phyloP scores from a whole-genome alignment of 1,284 basidiomycete species.

The Pulchroboletus neoregius region DNA sequence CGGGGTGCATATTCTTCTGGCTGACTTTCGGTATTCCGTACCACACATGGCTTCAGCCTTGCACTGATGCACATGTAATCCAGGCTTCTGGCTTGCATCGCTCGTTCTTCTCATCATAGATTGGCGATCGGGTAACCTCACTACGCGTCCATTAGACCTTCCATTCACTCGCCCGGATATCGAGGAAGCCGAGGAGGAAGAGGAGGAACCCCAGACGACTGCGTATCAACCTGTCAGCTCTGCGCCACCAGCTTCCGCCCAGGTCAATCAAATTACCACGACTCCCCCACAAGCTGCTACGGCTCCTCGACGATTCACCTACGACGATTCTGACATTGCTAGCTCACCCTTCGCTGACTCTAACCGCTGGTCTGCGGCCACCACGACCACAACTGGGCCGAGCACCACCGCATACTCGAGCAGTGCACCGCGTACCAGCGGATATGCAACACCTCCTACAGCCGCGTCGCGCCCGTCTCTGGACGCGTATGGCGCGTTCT shows the following conservation, averaged over 20 bases:
- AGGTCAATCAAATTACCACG: slow-evolving; percentile 26
- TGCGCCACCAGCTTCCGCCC: slow-evolving; percentile 17
- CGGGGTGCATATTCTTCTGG: slow-evolving; percentile 85
- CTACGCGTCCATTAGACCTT: slow-evolving; percentile 54
- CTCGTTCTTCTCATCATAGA: slow-evolving; percentile 59
- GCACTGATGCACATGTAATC: slow-evolving; percentile 9
- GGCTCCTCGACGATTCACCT: slow-evolving; percentile 28
- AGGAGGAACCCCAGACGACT: slow-evolving; percentile 44
- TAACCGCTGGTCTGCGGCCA: slow-evolving; percentile 44
- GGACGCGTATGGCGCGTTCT: slow-evolving; percentile 85
- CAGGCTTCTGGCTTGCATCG: slow-evolving; percentile 66
- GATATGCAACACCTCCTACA: slow-evolving; percentile 29
- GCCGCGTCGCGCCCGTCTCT: slow-evolving; percentile 59
- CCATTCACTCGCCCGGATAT: slow-evolving; percentile 58
- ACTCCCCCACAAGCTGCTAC: slow-evolving; percentile 35
- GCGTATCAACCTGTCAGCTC: slow-evolving; percentile 38
- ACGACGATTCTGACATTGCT: slow-evolving; percentile 38
- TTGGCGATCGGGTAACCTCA: slow-evolving; percentile 67
- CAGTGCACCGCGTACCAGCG: slow-evolving; percentile 24
- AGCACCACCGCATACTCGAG: slow-evolving; percentile 36
- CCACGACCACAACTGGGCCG: slow-evolving; percentile 32
- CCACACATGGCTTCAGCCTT: slow-evolving; percentile 4
- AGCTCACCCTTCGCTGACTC: slow-evolving; percentile 53
- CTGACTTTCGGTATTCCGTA: slow-evolving; percentile 55
- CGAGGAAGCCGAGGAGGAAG: slow-evolving; percentile 41